phyloP scores from a whole-genome alignment of 129 eudicot species.

The Chrysanthemum seticuspe region DNA sequence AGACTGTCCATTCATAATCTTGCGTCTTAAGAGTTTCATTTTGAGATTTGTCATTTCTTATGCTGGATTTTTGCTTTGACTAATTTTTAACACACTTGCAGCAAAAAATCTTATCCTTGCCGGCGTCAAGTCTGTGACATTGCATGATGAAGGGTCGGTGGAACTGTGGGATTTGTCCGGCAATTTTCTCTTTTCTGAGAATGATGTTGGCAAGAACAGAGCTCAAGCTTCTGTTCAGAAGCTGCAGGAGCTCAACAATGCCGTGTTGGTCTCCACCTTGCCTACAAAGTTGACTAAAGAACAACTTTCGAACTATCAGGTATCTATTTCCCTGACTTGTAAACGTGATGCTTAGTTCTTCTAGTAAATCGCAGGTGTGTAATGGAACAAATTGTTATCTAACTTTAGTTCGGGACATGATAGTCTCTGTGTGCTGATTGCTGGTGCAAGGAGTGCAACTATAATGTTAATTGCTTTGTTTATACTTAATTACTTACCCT shows the following conservation, averaged over 20 bases:
- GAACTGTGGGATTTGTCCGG: constrained; percentile 95
- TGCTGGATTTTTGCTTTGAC: background rate
- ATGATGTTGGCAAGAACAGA: constrained; percentile 89
- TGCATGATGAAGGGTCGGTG: constrained; percentile 90
- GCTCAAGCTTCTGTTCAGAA: constrained; percentile 85
- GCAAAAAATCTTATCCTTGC: constrained; percentile 89
- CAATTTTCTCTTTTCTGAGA: constrained; percentile 77
- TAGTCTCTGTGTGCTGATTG: background rate
- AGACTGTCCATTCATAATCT: background rate
- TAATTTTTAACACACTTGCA: constrained; percentile 21
- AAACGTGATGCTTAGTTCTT: background rate
- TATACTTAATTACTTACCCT: background rate
- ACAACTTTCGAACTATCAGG: constrained; percentile 86
- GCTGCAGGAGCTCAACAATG: constrained; percentile 96
- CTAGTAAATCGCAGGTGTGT: background rate
- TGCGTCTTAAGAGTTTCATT: background rate
- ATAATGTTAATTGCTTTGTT: background rate
- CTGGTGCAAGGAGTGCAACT: background rate
- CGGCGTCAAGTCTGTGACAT: constrained; percentile 89
- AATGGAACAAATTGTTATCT: background rate
- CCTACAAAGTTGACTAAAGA: constrained; percentile 74
- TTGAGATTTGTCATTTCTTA: background rate
- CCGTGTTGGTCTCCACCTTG: constrained; percentile 69
- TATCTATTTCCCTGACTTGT: constrained; percentile 22
- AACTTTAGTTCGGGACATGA: background rate